phyloP scores from a whole-genome alignment of 1,139 yeast genomes.

The Lodderomyces oxycetoniae region DNA sequence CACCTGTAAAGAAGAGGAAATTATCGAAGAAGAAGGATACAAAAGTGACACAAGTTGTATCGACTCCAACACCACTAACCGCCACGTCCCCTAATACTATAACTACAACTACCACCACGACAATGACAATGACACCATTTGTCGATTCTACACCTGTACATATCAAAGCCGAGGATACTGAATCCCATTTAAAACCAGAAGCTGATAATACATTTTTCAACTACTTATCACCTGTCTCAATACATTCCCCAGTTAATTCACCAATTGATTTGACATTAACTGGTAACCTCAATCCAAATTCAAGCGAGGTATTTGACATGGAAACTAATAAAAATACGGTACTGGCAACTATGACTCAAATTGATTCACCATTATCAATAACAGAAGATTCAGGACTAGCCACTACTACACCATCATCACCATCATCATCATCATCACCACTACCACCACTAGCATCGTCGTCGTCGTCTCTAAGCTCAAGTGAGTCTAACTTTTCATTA shows the following conservation, averaged over 20 bases:
- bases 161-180: conserved; percentile 7
- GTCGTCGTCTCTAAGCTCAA: too few relatives aligned
- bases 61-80: neutral
- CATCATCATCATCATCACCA: neutral
- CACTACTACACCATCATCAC: conserved; percentile 4
- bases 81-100: conserved; percentile 3
- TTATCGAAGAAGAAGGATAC: conserved; percentile 5
- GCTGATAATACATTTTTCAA: conserved; percentile 23
- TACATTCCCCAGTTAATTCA: conserved; percentile 39
- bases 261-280: conserved; percentile 39
- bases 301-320: too few relatives aligned
- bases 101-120: conserved; percentile 5
- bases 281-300: conserved; percentile 20
- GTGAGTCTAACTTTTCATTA: conserved; percentile 14
- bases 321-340: too few relatives aligned
- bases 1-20: conserved; percentile 12
- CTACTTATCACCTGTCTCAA: conserved; percentile 44
- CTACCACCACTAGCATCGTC: neutral
- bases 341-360: conserved; percentile 9
- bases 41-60: neutral
- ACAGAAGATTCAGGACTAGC: neutral
- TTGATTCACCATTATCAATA: conserved; percentile 2
- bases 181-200: conserved; percentile 11
- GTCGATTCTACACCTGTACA: conserved; percentile 5
- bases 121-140: conserved; percentile 4